phyloP scores from a whole-genome alignment of 1,284 basidiomycete genomes.

The Cutaneotrichosporon cavernicola region DNA sequence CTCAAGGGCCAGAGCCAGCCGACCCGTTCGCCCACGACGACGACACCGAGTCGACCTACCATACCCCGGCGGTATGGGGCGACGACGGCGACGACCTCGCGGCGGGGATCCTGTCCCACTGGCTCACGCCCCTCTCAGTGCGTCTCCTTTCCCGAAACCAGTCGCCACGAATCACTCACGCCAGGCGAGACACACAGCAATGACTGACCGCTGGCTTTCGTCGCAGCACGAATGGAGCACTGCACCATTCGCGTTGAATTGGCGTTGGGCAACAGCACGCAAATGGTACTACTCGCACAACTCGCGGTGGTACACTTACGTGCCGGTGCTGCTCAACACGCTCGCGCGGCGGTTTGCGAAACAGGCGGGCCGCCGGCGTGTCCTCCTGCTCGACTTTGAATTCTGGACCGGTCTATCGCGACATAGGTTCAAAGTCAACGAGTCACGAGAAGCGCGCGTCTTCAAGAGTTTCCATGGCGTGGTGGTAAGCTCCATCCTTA shows the following conservation, averaged over 20 bases:
- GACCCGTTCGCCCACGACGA: not conserved
- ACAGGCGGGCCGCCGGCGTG: not conserved
- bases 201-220: not conserved
- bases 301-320: not conserved
- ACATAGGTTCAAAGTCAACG: not conserved
- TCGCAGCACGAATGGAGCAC: not conserved
- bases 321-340: not conserved
- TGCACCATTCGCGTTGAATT: not conserved
- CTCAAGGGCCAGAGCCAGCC: not conserved
- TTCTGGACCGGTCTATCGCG: not conserved
- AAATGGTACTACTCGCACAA: not conserved
- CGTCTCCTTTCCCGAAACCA: not conserved
- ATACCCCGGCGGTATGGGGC: not conserved
- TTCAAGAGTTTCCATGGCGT: not conserved
- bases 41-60: not conserved
- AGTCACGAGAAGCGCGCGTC: not conserved
- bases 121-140: constrained; percentile 4
- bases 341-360: not conserved
- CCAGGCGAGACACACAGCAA: not conserved
- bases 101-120: not conserved
- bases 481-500: not conserved
- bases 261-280: not conserved
- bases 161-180: not conserved
- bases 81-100: not conserved
- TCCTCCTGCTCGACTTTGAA: not conserved